Evolutionary conservation across 164 flowering plant species (phyloP).

Genomic region (Cinnamomum chago): DNA sequence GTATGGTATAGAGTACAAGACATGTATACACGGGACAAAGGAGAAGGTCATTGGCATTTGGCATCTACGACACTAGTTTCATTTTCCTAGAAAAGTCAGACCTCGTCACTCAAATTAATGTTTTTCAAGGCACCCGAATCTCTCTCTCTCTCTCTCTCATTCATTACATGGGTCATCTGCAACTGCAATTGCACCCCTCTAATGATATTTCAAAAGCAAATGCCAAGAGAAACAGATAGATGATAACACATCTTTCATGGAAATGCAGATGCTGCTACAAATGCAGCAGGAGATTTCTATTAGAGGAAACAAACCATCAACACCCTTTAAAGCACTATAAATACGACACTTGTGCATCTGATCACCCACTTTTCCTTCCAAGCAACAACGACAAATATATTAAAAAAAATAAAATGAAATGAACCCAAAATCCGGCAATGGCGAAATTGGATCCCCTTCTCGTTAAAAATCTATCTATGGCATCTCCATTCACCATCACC

Average conservation of each 20-base stretch:
- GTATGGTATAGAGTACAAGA: background rate
- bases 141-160: background rate
- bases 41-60: background rate
- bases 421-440: background rate
- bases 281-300: conserved; percentile 11
- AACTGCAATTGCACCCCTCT: background rate
- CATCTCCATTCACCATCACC: conserved; percentile 2
- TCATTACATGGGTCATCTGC: background rate
- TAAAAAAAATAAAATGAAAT: background rate
- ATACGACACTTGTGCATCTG: background rate
- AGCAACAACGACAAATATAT: background rate
- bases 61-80: background rate
- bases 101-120: background rate
- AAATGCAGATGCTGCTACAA: conserved; percentile 5
- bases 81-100: background rate
- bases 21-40: background rate
- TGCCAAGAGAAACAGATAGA: background rate
- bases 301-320: conserved; percentile 1
- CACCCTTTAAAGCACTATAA: background rate
- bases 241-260: background rate
- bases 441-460: background rate
- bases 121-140: background rate
- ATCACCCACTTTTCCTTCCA: background rate
- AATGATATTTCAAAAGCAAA: background rate
- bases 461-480: conserved; percentile 8